A percentile compares a stretch with the other conserved stretches of the same genome.
These are phyloP conservation scores for Petunia hybrid DNA, from an alignment of 305 asterid genomes.

Conservation along the genomic window DNA sequence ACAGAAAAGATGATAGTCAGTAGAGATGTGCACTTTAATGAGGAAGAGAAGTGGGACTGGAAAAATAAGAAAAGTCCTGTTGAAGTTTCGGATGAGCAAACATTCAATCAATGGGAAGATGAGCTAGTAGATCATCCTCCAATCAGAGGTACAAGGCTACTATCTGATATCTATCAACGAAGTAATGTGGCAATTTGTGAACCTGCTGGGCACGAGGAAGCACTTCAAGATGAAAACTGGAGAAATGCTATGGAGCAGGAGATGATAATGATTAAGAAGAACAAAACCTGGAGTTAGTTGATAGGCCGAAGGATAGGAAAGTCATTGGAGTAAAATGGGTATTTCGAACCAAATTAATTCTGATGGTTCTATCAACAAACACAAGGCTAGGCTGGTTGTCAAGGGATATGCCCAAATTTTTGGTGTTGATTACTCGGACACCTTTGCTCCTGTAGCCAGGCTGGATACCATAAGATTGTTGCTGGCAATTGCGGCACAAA, in stretches of 20 bases:
- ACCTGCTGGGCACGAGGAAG: too few species aligned
- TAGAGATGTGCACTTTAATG: neutral
- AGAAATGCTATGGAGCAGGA: neutral
- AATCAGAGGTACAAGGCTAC: neutral
- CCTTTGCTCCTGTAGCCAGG: constrained; percentile 5
- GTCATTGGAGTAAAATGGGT: constrained; percentile 25
- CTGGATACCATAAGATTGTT: neutral
- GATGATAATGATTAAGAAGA: constrained; percentile 2
- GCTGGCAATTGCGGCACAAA: neutral
- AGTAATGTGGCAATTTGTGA: constrained; percentile 12
- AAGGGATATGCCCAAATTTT: too few species aligned
- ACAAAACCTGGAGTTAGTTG: constrained; percentile 30
- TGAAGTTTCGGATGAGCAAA: neutral
- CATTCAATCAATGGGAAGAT: neutral
- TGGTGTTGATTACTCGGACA: neutral
- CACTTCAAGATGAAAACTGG: neutral
- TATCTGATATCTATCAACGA: neutral
- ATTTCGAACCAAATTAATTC: constrained; percentile 12
- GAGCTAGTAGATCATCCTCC: constrained; percentile 1
- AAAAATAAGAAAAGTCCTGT: neutral
- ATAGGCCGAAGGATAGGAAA: neutral
- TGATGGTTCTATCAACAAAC: constrained; percentile 5
- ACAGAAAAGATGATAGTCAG: neutral
- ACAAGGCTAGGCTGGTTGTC: neutral
- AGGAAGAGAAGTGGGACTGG: constrained; percentile 16